Base-by-base conservation (phyloP, 2,329 filamentous ascomycete species). In the Leptosphaerulina australis region DNA sequence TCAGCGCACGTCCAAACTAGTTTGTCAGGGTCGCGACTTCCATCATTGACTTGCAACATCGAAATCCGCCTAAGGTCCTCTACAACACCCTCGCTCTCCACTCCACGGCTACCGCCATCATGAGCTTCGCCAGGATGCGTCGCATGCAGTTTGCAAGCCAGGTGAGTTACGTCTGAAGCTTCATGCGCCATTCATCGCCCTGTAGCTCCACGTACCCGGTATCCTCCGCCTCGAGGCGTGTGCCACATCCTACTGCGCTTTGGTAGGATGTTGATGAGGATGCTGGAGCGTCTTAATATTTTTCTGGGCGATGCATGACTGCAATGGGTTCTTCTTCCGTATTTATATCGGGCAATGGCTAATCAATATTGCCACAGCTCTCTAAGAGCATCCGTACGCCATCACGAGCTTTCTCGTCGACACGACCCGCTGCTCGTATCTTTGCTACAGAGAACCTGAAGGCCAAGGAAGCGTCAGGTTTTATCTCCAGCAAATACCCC, bases 381-480 rank as follows among this genome's bases (percentile, higher is more conserved):
- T 82, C 84, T 60, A 82, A 82, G 69, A 76, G 80, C 64, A 74
- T 85, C 65, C 83, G 81, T 75, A 81, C 79, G 67, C 84, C 89
- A 70, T 80, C 82, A 69, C 84, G 92, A 77, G 81, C 86, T 54
- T 97, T 99, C 79, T 96, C 93, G 56, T 91, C 90, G 58, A 93
- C 93, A 58, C 85, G 87, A 69, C 85, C 90, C 62, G 88, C 85
- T 67, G 90, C 91, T 70, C 87, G 88, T 74, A 90, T 97, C 73
- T 89, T 96, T 74, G 86, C 88, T 67, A 93, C 88, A 76, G 84
- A 86, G 64, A 90, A 90, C 62, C 82, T 97, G 61, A 87, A 91
- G 75, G 94, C 93, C 50, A 96, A 95, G 81, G 92, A 97, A 81
- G 92, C 92, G 24, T 90, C 90, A 58, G 87, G 90, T 37, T 90